These are phyloP conservation scores for Geotrichum ghanense DNA, from an alignment of 805 yeast species.

Conservation along the genomic window DNA sequence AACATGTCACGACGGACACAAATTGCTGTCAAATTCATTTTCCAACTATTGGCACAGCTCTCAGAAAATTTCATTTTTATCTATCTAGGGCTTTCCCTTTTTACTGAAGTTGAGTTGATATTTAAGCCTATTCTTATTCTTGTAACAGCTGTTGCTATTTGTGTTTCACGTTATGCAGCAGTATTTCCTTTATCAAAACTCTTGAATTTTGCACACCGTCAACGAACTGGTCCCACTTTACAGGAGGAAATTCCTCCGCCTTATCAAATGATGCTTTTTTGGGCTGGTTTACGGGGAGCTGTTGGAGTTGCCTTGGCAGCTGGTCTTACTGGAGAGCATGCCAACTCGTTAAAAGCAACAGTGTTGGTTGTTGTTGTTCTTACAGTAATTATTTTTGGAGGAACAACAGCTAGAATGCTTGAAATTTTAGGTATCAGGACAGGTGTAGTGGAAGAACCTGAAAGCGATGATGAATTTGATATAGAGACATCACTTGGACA, in stretches of 20 bases:
- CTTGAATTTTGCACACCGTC: conserved; percentile 65
- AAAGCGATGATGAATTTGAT: conserved; percentile 91
- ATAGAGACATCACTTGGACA: conserved; percentile 43
- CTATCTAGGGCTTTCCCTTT: conserved; percentile 83
- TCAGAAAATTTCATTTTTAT: conserved; percentile 96
- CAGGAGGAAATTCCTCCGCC: conserved; percentile 90
- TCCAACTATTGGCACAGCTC: conserved; percentile 87
- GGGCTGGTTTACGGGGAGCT: conserved; percentile 99
- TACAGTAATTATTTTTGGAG: conserved; percentile 94
- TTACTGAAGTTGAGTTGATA: conserved; percentile 91
- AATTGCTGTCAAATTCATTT: conserved; percentile 88
- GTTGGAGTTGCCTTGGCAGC: conserved; percentile 98
- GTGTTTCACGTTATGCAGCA: conserved; percentile 94
- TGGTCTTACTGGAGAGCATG: conserved; percentile 92
- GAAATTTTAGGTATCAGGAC: conserved; percentile 88
- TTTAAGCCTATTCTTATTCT: conserved; percentile 90
- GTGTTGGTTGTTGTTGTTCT: conserved; percentile 93
- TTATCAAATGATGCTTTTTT: conserved; percentile 97
- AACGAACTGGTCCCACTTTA: conserved; percentile 34
- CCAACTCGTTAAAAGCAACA: conserved; percentile 80
- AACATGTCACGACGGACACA: conserved; percentile 97
- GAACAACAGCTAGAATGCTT: conserved; percentile 96
- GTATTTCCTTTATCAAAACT: conserved; percentile 87
- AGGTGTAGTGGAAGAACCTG: conserved; percentile 75
- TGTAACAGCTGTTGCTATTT: conserved; percentile 79